Conservation (phyloP, 805 yeast species). For the Candida sanyiensis region DNA sequence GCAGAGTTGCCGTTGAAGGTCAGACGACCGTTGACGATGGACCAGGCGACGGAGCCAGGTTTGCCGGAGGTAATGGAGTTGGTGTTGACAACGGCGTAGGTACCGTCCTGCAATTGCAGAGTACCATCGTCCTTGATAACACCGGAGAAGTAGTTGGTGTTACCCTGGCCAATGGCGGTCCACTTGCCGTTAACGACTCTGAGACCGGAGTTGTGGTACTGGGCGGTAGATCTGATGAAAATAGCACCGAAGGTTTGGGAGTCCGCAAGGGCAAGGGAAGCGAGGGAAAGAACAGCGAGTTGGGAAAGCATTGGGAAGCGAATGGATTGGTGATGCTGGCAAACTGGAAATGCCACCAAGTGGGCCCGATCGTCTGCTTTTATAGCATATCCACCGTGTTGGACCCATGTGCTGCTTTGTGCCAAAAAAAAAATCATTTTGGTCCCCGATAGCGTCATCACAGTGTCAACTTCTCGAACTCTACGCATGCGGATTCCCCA, state of each 20-base stretch:
- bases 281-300: constrained; percentile 25
- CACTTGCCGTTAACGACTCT: constrained; percentile 17
- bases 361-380: too few species aligned
- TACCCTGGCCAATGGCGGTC: constrained; percentile 12
- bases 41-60: constrained; percentile 34
- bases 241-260: constrained; percentile 32
- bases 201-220: constrained; percentile 29
- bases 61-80: constrained; percentile 24
- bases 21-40: constrained; percentile 34
- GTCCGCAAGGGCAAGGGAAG: constrained; percentile 31
- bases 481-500: too few species aligned
- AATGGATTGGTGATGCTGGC: too few species aligned
- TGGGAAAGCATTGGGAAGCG: constrained; percentile 8
- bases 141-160: constrained; percentile 13
- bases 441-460: too few species aligned
- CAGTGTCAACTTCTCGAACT: too few species aligned
- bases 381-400: too few species aligned
- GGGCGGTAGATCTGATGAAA: constrained; percentile 33
- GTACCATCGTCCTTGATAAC: constrained; percentile 30
- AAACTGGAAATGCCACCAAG: too few species aligned
- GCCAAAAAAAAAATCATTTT: too few species aligned
- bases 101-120: constrained; percentile 27
- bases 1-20: constrained; percentile 29
- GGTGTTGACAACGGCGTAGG: constrained; percentile 26
- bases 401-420: too few species aligned